phyloP scores from a whole-genome alignment of 768 basidiomycete genomes.

The Exidia glandulosa region DNA sequence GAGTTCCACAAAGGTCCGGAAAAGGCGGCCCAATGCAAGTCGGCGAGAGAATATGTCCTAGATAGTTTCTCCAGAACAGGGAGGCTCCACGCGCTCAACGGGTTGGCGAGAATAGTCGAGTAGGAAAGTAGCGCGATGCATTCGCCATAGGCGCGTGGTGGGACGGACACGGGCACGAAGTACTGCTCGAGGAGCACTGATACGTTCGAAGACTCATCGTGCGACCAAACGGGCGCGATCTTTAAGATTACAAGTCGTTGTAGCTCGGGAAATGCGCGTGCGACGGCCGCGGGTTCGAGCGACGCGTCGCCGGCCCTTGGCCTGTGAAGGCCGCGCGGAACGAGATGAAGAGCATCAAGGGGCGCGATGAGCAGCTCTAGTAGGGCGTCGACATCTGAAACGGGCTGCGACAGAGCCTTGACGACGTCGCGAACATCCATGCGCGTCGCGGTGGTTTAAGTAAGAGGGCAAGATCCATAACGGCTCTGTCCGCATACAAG shows the following conservation, averaged over 20 bases:
- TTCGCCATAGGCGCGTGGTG: slow-evolving; percentile 37
- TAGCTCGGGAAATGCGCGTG: slow-evolving; percentile 36
- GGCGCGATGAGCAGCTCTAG: slow-evolving; percentile 47
- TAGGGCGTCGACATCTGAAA: slow-evolving; percentile 40
- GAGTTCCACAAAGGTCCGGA: slow-evolving; percentile 8
- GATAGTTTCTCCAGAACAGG: slow-evolving; percentile 43
- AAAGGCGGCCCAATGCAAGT: slow-evolving; percentile 47
- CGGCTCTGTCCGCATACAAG: no score
- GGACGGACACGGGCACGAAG: slow-evolving; percentile 59
- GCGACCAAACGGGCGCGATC: slow-evolving; percentile 66
- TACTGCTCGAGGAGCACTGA: slow-evolving; percentile 49
- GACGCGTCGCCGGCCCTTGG: slow-evolving; percentile 32
- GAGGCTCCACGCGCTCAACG: slow-evolving; percentile 39
- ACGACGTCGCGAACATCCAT: neutral
- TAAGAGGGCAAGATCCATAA: no score
- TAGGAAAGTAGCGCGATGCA: slow-evolving; percentile 47
- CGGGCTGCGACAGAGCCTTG: slow-evolving; percentile 27
- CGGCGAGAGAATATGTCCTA: slow-evolving; percentile 55
- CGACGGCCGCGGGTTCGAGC: slow-evolving; percentile 19
- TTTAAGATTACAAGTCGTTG: slow-evolving; percentile 55
- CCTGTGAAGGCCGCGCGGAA: slow-evolving; percentile 44
- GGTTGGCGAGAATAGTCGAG: slow-evolving; percentile 44
- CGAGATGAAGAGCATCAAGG: slow-evolving; percentile 42
- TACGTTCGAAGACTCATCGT: slow-evolving; percentile 39
- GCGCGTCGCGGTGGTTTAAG: no score